phyloP scores from a whole-genome alignment of 2,329 filamentous ascomycete genomes.

The Chaetothyriales sp. region DNA sequence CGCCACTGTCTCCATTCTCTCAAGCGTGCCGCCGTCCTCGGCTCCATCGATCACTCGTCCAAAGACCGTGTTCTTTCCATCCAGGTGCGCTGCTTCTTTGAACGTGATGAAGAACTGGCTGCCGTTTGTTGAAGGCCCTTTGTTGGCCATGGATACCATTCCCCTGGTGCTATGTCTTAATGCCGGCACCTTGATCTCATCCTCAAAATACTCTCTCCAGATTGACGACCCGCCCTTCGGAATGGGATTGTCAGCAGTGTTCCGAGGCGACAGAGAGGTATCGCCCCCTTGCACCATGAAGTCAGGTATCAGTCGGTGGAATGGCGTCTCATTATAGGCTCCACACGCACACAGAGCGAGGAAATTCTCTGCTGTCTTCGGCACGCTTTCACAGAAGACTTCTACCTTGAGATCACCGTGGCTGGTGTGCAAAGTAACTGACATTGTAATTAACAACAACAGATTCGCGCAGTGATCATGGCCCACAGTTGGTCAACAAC shows the following conservation, averaged over 20 bases:
- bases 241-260: conserved; percentile 30
- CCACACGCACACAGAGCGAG: conserved; percentile 50
- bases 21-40: conserved; percentile 39
- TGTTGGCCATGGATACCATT: conserved; percentile 47
- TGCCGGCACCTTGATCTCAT: conserved; percentile 46
- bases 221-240: conserved; percentile 46
- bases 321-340: conserved; percentile 47
- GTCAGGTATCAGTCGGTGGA: conserved; percentile 48
- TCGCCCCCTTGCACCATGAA: conserved; percentile 54
- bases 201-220: conserved; percentile 41
- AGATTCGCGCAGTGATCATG: not conserved
- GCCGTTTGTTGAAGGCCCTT: conserved; percentile 42
- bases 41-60: conserved; percentile 40
- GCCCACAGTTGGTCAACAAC: no score
- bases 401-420: conserved; percentile 88
- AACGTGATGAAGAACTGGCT: conserved; percentile 54
- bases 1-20: conserved; percentile 43
- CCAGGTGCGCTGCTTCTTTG: conserved; percentile 47
- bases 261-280: conserved; percentile 32
- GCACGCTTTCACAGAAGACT: conserved; percentile 87
- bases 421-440: conserved; percentile 57
- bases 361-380: conserved; percentile 76
- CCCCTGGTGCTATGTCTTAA: conserved; percentile 44
- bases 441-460: not conserved
- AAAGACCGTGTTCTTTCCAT: conserved; percentile 55